Evolutionary conservation across 2,329 filamentous ascomycete species (phyloP).

Genomic region (Penicillium sp.): DNA sequence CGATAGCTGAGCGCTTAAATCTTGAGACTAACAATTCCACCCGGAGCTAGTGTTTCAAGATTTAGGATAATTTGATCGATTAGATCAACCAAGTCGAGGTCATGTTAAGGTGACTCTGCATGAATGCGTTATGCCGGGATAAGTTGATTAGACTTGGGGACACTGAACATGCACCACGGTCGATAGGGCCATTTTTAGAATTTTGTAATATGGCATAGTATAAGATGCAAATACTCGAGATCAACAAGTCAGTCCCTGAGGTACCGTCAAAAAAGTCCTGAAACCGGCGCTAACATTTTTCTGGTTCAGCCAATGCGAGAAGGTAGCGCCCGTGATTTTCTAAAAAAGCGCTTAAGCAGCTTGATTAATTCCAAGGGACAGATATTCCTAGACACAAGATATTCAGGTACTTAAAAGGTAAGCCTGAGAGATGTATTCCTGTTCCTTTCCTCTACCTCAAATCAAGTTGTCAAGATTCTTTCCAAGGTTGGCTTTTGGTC

Average conservation of each 20-base stretch:
- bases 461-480: neutral
- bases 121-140: neutral
- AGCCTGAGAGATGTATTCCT: neutral
- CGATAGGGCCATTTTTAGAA: neutral
- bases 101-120: neutral
- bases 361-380: neutral
- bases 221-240: too few species aligned
- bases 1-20: neutral
- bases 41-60: neutral
- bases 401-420: neutral
- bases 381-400: neutral
- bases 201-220: neutral
- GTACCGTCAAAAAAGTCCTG: neutral
- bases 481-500: neutral
- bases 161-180: neutral
- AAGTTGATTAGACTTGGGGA: neutral
- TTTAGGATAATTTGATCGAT: neutral
- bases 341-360: slow-evolving; percentile 5
- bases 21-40: neutral
- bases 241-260: neutral
- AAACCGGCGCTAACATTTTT: slow-evolving; percentile 4
- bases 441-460: neutral
- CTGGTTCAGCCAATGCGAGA: slow-evolving; percentile 25
- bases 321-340: slow-evolving; percentile 25
- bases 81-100: neutral